Evolutionary conservation across 441 rosid genomes (phyloP).

Genomic region (Arabidopsis lyrata): DNA sequence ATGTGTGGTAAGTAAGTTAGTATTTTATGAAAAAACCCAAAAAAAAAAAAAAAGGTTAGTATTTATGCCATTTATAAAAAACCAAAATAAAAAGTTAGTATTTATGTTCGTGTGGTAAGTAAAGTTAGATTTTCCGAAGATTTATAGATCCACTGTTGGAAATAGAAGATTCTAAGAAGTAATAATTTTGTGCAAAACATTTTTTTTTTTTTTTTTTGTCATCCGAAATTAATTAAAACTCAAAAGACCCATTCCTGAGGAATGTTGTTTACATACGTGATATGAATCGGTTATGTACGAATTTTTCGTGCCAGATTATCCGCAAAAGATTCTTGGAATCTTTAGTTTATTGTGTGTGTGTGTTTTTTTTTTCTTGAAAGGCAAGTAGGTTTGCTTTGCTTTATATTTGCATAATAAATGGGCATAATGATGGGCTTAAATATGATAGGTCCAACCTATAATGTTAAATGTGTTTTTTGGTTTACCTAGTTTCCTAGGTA

Average conservation of each 20-base stretch:
- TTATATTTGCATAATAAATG: not conserved
- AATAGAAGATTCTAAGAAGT: slow-evolving; percentile 16
- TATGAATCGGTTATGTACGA: too few relatives aligned
- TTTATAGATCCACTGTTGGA: not conserved
- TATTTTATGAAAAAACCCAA: too few relatives aligned
- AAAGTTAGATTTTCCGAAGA: not conserved
- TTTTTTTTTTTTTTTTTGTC: too few relatives aligned
- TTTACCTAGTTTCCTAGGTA: slow-evolving; percentile 22
- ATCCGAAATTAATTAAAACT: too few relatives aligned
- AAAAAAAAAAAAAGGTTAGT: too few relatives aligned
- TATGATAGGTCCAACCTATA: slow-evolving; percentile 2
- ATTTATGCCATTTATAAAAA: too few relatives aligned
- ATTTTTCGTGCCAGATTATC: too few relatives aligned
- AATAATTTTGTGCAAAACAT: slow-evolving; percentile 22
- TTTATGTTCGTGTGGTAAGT: slow-evolving; percentile 6
- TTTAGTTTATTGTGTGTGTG: slow-evolving; percentile 8
- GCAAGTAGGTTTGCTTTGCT: slow-evolving; percentile 25
- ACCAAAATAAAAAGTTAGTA: too few relatives aligned
- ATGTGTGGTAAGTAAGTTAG: not conserved
- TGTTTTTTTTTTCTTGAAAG: not conserved
- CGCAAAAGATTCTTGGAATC: slow-evolving; percentile 39
- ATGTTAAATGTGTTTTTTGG: slow-evolving; percentile 1
- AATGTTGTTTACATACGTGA: too few relatives aligned
- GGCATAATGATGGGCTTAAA: slow-evolving; percentile 24
- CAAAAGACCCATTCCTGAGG: too few relatives aligned